Evolutionary conservation across 208 protist species (phyloP).

Genomic region (Acanthamoeba culbertsoni): DNA sequence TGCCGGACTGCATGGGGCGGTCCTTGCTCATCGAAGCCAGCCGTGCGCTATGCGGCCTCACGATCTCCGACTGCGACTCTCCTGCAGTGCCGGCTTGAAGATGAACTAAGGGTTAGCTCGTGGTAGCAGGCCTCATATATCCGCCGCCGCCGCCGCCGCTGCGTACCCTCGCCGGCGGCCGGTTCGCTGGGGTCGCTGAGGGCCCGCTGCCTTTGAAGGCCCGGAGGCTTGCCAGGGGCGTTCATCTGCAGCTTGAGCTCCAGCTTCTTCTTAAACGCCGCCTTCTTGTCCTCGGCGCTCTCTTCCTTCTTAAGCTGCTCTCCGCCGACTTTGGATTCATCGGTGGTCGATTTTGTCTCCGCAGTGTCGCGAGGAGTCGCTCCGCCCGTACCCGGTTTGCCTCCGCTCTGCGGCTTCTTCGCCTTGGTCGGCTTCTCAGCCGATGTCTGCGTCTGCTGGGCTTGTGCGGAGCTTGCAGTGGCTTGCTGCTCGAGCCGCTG

Average conservation of each 20-base stretch:
- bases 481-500: background rate
- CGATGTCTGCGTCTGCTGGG: background rate
- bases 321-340: too few relatives aligned
- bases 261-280: background rate
- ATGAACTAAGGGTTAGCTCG: background rate
- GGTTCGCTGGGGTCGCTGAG: background rate
- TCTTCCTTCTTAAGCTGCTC: too few relatives aligned
- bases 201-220: background rate
- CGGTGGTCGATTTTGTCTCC: background rate
- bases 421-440: background rate
- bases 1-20: background rate
- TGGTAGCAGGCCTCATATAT: background rate
- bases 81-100: background rate
- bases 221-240: background rate
- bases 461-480: background rate
- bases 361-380: too few relatives aligned
- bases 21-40: background rate
- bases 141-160: too few relatives aligned
- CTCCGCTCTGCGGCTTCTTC: too few relatives aligned
- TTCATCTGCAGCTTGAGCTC: background rate
- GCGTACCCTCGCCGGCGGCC: background rate
- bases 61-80: background rate
- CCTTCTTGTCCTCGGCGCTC: slow-evolving; percentile 1
- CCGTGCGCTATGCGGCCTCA: background rate
- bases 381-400: too few relatives aligned